Conservation (phyloP, 2,329 filamentous ascomycete genomes). For the Waltergamsia citrina region DNA sequence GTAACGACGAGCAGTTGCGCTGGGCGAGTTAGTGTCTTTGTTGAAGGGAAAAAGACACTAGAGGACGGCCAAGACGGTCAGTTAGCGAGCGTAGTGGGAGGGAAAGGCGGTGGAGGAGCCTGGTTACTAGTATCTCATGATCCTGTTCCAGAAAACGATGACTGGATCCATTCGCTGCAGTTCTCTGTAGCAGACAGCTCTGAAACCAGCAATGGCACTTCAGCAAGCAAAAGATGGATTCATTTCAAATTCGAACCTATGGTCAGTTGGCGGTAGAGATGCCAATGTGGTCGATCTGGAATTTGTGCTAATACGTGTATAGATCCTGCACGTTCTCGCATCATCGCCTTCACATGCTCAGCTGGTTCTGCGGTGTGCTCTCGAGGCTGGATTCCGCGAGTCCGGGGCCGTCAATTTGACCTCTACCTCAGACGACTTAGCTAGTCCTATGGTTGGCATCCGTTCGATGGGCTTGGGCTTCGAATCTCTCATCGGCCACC, state of each 20-base stretch:
- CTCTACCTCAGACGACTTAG: constrained; percentile 18
- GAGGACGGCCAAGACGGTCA: constrained; percentile 13
- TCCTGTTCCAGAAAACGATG: constrained; percentile 35
- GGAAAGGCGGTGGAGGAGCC: constrained; percentile 73
- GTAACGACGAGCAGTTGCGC: constrained; percentile 93
- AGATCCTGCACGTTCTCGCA: constrained; percentile 80
- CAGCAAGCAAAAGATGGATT: constrained; percentile 40
- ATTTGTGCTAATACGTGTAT: neutral
- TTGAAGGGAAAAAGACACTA: constrained; percentile 58
- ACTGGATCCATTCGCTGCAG: constrained; percentile 19
- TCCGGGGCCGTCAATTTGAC: constrained; percentile 69
- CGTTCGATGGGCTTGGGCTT: constrained; percentile 75
- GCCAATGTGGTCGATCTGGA: no score
- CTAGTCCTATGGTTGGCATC: constrained; percentile 70
- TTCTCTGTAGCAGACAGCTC: constrained; percentile 14
- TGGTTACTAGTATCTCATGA: constrained; percentile 91
- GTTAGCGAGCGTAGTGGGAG: constrained; percentile 59
- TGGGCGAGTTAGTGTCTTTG: constrained; percentile 76
- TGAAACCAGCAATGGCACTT: neutral
- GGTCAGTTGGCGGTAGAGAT: no score
- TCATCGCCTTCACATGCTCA: constrained; percentile 69
- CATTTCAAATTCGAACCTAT: constrained; percentile 94
- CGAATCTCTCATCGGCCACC: constrained; percentile 66
- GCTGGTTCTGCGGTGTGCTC: constrained; percentile 62
- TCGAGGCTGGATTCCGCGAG: constrained; percentile 81